Base-by-base conservation (phyloP, 2,329 filamentous ascomycete species). In the Clonostachys sp. region DNA sequence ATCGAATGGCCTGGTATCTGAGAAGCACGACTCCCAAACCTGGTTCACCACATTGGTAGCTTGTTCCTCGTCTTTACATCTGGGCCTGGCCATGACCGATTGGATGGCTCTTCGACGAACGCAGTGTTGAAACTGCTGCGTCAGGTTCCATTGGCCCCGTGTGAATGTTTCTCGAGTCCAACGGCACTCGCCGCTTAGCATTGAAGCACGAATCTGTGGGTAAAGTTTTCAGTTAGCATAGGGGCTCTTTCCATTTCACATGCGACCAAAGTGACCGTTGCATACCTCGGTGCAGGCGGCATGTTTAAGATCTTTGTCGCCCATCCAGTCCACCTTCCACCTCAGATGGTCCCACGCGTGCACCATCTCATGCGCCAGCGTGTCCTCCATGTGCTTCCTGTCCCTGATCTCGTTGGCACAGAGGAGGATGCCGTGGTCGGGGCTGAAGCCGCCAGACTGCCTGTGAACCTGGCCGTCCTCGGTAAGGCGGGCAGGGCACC, bases 1-100 rank as follows among this genome's bases (percentile, higher is more conserved):
- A 65, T 97, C 91, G 68, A 99, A 99, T 3, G 94, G 94, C 60
- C 94, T 77, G 5, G 92, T 97, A 68, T 99, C 94, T 45, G 81
- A 74, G 65, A 95, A 99, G 67, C 94, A 99, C 58, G 91, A 96
- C 56, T 96, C 91, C 90, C 92, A 99, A n/a, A 99, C 94, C 67
- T 95, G 86, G 67, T 97, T 94, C 49, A 99, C 90, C 24, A 95
- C 84, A 70, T 87, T 89, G 45, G 83, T 80, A 5, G 94, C 94
- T 56, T 97, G 89, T 13, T 84, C 83, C 58, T 95, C 85, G 66
- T 95, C 88, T 65, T 88, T 89, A 62, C 91, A 94, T 42, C 78
- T 77, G 14, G 91, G 90, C 51, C 94, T 77, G 34, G 81, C 84
- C 72, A 83, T 80, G 57, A 99, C 82, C 18, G 89, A 95, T 55